Evolutionary conservation across 495 filamentous ascomycete genomes (phyloP), one percentile per base, ranked within the genome.

Genomic region (Neurospora sp.): DNA sequence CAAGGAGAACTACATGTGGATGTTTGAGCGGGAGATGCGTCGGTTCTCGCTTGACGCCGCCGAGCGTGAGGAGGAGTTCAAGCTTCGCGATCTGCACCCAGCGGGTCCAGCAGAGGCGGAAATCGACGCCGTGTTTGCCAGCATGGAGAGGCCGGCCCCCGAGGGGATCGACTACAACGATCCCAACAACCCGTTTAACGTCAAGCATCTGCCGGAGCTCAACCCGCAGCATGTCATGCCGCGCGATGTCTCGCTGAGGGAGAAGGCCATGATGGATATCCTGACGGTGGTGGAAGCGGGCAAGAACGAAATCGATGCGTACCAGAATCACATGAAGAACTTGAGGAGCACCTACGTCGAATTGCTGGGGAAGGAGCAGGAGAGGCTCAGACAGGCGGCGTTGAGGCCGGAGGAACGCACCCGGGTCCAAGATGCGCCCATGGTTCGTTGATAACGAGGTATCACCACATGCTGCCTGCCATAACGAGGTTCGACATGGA

Each of bases 61-160:
- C 69, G 82, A 94, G 46, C 82, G 82, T 37, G 86, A 89, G 41
- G 88, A 89, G 10, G 89, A 92, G n/a, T 88, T 91, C 76, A 88
- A 88, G 11, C 46, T 46, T 31, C 44, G 70, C 12, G 69, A 46
- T 6, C 31, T 81, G 62, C 20, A 70, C 20, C 70, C 71, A 5
- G 27, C 54, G 12, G 54, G 54, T 27, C 54, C 54, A 7, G 23
- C 54, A 35, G 54, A 66, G 54, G 59, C 46, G 12, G 81, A 82
- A 71, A 72, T 72, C 11, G 78, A 82, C 69, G 18, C 11, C n/a
- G 72, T 80, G 18, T 73, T 83, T 12, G 23, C 16, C 35, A 77
- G 75, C 72, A 81, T 83, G 79, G 75, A 74, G 46, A 77, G 78
- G 18, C 73, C 74, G 10, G 77, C 78, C 6, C 23, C 41, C 6